Base-by-base conservation (phyloP, 768 basidiomycete genomes). In the Leccinum variicolor region DNA sequence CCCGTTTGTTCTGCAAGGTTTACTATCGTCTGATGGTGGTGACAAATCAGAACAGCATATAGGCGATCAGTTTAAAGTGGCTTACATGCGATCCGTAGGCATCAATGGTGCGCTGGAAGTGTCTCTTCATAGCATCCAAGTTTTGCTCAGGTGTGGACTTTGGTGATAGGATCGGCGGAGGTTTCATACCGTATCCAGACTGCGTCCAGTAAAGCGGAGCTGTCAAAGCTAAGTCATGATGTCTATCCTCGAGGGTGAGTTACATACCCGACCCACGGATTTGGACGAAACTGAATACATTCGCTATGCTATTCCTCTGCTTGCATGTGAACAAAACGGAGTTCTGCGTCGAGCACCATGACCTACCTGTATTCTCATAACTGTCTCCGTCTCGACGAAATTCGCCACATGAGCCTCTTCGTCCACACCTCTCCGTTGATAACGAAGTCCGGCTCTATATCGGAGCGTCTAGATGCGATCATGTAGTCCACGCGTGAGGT, bases 181-280 rank as follows among this genome's bases (percentile, higher is more conserved):
- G 95, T 68, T 95, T 97, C 58, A 97, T 76, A 33, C 87, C 85
- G 71, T 89, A 87, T 21, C 93, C 90, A 3, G 84, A 82, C 68
- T 98, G 95, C 4, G 86, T 89, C 95, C 95, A 98, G 69, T 86
- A 95, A 25, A 98, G 77, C 2, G 95, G 95, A 57, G 97, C 92
- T 94, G 65, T 23, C n/a, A 61, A 60, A 52, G 50, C 25, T 48
- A 46, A 54, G 25, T 60, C 43, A 61, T 58, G 28, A 10, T n/a
- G 19, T 11, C 26, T 43, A 23, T 11, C 8, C 50, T 19, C 6
- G 8, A 60, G 50, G 50, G 34, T 43, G 36, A 56, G n/a, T 19
- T 31, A 53, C 31, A 58, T 58, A 91, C 92, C 92, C 28, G 95
- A 98, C 26, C 95, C 97, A 64, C 97, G 81, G 53, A 92, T 82